phyloP scores from a whole-genome alignment of 495 filamentous ascomycete genomes.

The Podospora comata region DNA sequence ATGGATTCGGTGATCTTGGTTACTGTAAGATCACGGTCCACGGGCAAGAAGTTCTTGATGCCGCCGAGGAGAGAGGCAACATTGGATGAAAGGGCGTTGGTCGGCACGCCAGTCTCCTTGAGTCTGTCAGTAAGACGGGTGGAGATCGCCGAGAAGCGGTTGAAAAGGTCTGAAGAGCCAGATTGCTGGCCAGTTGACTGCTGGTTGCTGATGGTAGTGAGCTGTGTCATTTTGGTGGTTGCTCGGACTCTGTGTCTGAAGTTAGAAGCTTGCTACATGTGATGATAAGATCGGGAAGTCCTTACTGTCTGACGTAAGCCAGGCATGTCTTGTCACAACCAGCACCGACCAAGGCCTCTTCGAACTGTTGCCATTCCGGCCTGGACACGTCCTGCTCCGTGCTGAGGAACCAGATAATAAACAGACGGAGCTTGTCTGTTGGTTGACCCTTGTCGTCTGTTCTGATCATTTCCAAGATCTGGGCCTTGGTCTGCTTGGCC shows the following conservation, averaged over 20 bases:
- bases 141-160: conserved; percentile 83
- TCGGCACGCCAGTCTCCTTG: conserved; percentile 73
- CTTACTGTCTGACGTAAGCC: conserved; percentile 76
- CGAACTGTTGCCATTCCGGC: conserved; percentile 79
- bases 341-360: conserved; percentile 73
- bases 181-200: conserved; percentile 53
- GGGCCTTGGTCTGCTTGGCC: conserved; percentile 84
- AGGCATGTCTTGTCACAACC: conserved; percentile 73
- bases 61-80: conserved; percentile 96
- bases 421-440: conserved; percentile 83
- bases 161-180: conserved; percentile 72
- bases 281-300: conserved; percentile 22
- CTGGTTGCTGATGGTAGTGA: conserved; percentile 72
- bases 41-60: conserved; percentile 96
- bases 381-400: conserved; percentile 85
- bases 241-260: conserved; percentile 68
- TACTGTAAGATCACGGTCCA: conserved; percentile 89
- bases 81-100: conserved; percentile 62
- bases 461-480: conserved; percentile 84
- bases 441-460: conserved; percentile 77
- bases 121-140: conserved; percentile 89
- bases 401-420: conserved; percentile 97
- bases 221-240: conserved; percentile 98
- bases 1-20: conserved; percentile 98
- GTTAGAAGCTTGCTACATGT: conserved; percentile 29